Percentiles rank a stretch among this genome's conserved stretches.
Conservation (phyloP, 163 green algal species). For the Prototheca cutis region DNA sequence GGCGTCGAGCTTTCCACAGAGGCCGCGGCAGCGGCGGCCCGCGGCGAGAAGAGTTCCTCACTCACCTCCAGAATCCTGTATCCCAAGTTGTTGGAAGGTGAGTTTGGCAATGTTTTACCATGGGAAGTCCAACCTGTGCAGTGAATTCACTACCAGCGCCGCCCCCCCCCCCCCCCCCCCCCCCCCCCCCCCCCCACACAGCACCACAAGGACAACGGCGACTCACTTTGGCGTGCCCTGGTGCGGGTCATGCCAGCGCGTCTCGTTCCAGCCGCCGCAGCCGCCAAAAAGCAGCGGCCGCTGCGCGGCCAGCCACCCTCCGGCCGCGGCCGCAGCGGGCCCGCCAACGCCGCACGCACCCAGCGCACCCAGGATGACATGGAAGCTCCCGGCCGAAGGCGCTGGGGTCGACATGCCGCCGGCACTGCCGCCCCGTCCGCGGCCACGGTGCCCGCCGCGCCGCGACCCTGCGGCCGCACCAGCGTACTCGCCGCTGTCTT, state of each 20-base stretch:
- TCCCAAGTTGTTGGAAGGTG: too few relatives aligned
- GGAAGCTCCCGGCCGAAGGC: too few relatives aligned
- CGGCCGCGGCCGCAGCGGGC: background rate
- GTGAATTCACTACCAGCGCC: too few relatives aligned
- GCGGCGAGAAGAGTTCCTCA: background rate
- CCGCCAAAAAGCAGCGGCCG: background rate
- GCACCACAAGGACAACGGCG: too few relatives aligned
- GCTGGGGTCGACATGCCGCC: too few relatives aligned
- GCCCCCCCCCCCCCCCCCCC: too few relatives aligned
- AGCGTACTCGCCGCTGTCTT: too few relatives aligned
- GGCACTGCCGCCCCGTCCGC: background rate
- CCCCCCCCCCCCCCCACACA: too few relatives aligned
- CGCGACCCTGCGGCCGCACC: background rate
- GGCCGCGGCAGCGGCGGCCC: background rate
- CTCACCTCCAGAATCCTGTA: constrained; percentile 7
- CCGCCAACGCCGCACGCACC: background rate
- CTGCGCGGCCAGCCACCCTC: too few relatives aligned
- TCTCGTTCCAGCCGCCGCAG: background rate
- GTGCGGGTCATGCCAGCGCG: background rate
- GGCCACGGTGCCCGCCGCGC: background rate
- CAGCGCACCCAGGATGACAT: constrained; percentile 19
- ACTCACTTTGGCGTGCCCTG: too few relatives aligned
- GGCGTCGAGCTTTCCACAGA: background rate
- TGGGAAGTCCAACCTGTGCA: too few relatives aligned
- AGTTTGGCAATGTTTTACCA: too few relatives aligned